Conservation (phyloP, 106 monocot species). For the Allium cepa region DNA sequence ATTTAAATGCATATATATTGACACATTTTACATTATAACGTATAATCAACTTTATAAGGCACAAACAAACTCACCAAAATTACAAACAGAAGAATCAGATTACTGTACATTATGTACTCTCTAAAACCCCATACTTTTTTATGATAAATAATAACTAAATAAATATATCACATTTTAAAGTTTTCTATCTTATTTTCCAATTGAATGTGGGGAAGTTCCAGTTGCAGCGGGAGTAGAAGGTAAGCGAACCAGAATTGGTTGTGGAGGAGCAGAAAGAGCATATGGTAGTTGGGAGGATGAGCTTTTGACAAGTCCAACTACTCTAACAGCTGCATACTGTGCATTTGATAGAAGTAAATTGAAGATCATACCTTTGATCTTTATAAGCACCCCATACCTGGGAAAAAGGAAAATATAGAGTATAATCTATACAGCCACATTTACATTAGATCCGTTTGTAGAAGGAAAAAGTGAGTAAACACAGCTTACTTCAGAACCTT, state of each 20-base stretch:
- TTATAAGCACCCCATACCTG: slow-evolving; percentile 99
- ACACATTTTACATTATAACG: no score
- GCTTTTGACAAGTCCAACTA: slow-evolving; percentile 93
- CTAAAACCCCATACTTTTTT: neutral
- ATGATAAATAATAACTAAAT: neutral
- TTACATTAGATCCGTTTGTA: neutral
- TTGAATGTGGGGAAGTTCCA: slow-evolving; percentile 14
- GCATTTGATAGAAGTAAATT: slow-evolving; percentile 90
- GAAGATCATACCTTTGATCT: slow-evolving; percentile 88
- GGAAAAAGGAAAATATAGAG: slow-evolving; percentile 1
- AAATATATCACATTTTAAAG: no score
- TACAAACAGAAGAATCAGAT: slow-evolving; percentile 4
- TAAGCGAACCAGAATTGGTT: slow-evolving; percentile 35
- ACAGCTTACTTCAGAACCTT: slow-evolving; percentile 83
- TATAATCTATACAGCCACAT: neutral
- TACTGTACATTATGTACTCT: slow-evolving; percentile 35
- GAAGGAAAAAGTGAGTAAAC: neutral
- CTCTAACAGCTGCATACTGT: slow-evolving; percentile 90
- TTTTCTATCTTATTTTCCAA: slow-evolving; percentile 11
- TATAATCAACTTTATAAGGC: no score
- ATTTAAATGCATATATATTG: no score
- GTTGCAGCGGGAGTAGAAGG: slow-evolving; percentile 29
- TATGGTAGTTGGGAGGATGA: slow-evolving; percentile 59
- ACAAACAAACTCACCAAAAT: neutral
- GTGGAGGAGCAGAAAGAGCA: slow-evolving; percentile 70